phyloP scores from a whole-genome alignment of 139 green algal species.

The Chlamydomonas asymmetrica region DNA sequence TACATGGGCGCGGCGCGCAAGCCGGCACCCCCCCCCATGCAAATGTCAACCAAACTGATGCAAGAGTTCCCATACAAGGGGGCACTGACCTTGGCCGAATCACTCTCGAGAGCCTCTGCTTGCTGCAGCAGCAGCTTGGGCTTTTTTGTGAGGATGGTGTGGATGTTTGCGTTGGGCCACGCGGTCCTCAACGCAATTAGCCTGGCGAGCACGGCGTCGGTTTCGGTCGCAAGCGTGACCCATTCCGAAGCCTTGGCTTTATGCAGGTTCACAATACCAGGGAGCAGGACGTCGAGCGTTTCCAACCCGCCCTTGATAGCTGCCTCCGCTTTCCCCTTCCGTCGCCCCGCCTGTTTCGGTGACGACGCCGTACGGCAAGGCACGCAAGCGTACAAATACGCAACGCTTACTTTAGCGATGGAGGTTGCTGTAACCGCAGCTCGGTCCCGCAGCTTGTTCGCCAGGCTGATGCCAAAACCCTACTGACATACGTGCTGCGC shows the following conservation, averaged over 20 bases:
- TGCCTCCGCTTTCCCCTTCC: slow-evolving; percentile 2
- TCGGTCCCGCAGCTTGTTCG: neutral
- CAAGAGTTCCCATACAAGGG: too few relatives aligned
- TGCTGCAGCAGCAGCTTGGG: slow-evolving; percentile 40
- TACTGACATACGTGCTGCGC: neutral
- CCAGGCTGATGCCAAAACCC: neutral
- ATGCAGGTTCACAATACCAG: slow-evolving; percentile 43
- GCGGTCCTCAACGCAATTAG: too few relatives aligned
- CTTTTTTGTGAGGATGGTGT: slow-evolving; percentile 15
- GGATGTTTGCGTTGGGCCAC: slow-evolving; percentile 27
- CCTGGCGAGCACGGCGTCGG: too few relatives aligned
- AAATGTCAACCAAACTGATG: too few relatives aligned
- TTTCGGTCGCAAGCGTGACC: slow-evolving; percentile 25
- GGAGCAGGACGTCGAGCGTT: slow-evolving; percentile 27
- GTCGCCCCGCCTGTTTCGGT: slow-evolving; percentile 23
- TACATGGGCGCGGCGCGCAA: too few relatives aligned
- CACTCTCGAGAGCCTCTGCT: too few relatives aligned
- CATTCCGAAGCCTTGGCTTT: slow-evolving; percentile 46
- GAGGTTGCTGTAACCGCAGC: neutral
- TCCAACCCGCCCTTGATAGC: neutral
- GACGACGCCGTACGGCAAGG: neutral
- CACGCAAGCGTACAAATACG: neutral
- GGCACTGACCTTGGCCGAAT: too few relatives aligned
- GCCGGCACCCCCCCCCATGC: too few relatives aligned
- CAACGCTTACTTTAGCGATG: neutral